Base-by-base conservation (phyloP, 164 flowering plant genomes). In the Magnolia sinica region DNA sequence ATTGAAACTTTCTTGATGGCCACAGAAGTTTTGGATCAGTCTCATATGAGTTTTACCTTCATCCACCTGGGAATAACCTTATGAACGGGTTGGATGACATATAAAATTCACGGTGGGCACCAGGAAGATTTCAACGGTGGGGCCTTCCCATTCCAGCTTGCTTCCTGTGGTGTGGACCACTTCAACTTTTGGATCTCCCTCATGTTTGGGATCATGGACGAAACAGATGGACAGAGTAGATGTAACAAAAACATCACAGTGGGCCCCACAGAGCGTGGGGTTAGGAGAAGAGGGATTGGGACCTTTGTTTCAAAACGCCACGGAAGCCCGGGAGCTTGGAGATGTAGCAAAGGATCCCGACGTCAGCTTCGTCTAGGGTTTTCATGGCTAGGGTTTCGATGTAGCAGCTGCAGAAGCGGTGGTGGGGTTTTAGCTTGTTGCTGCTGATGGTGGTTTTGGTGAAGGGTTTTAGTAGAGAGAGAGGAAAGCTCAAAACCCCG, bases 301-400 rank as follows among this genome's bases (percentile, higher is more conserved):
- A 91, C 96, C 97, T 90, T 80, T 96, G 99, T 77, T 94, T 96
- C 55, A 95, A 87, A 37, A 95, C 83, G 82, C 97, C 99, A 20
- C 92, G 90, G 75, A 93, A 93, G 3, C 98, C 98, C 59, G 97
- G 96, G 72, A 89, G 91, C 49, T 84, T 77, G 24, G 98, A 91
- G 76, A 92, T 84, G 87, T 85, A 92, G 79, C 92, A 89, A 72
- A 74, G 49, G 74, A 96, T 96, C 22, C 98, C 99, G 31, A 92
- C 99, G 77, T 92, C 94, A 0, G 91, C 20, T 82, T 93, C 99
- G 1, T 89, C 91, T 73, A 81, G 31, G 74, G 84, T 72, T 78
- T 82, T 80, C 77, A 80, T 79, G 79, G 76, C 51, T 67, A 71
- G 49, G 74, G 76, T 70, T 74, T 75, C 72, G 49, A 66, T 13